A percentile compares a stretch with the other conserved stretches of the same genome.
These are phyloP conservation scores for Dactylonectria estremocensis DNA, from an alignment of 2,329 filamentous ascomycete genomes.

Conservation along the genomic window DNA sequence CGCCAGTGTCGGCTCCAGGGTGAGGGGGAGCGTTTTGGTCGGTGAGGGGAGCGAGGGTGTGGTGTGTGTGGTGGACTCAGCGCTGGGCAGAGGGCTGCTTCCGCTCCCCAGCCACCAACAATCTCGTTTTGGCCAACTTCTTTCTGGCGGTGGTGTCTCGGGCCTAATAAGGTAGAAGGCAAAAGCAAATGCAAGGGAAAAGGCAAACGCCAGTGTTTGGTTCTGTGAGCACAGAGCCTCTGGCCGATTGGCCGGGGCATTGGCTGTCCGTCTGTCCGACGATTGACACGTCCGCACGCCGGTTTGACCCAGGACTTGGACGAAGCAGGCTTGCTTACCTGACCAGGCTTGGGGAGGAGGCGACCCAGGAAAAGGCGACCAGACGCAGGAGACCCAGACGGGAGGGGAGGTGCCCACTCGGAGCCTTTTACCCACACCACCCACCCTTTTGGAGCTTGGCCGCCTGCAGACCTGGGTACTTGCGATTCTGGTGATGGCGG, in stretches of 20 bases:
- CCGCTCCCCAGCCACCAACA: conserved; percentile 17
- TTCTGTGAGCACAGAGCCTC: conserved; percentile 16
- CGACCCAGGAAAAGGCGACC: not conserved
- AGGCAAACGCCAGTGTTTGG: conserved; percentile 1
- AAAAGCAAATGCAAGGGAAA: conserved; percentile 13
- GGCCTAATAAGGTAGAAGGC: conserved; percentile 3
- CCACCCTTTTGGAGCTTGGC: not conserved
- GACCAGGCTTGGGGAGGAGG: not conserved
- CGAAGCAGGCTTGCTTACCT: conserved; percentile 10
- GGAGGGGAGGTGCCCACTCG: not conserved
- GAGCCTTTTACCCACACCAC: conserved; percentile 6
- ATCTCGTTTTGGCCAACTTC: not conserved
- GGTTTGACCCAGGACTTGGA: not conserved
- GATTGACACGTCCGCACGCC: conserved; percentile 20
- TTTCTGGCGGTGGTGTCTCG: not conserved
- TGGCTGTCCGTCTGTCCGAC: conserved; percentile 9
- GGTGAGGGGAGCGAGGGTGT: conserved; percentile 8
- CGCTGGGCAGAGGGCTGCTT: not conserved
- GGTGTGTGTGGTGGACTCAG: conserved; percentile 12
- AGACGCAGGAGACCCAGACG: not conserved
- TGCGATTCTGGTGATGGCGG: not conserved
- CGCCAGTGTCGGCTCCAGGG: not conserved
- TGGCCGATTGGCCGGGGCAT: conserved; percentile 22
- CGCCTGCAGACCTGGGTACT: conserved; percentile 2
- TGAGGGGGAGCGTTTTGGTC: not conserved